phyloP scores from a whole-genome alignment of 768 basidiomycete species.

The Collybiopsis luxurians region DNA sequence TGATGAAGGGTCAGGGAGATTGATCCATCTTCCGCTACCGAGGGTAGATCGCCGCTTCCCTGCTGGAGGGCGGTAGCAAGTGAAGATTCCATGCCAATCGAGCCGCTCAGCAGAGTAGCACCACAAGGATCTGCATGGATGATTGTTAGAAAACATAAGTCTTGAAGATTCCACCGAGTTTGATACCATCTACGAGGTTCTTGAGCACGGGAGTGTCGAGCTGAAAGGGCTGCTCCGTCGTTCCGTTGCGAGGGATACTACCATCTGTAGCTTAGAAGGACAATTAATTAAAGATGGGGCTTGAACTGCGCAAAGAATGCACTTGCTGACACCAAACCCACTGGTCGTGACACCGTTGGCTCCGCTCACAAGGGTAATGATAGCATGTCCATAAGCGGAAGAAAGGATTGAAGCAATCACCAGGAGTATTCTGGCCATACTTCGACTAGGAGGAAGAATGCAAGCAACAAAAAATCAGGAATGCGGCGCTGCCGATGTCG shows the following conservation, averaged over 20 bases:
- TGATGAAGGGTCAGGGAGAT: slow-evolving; percentile 23
- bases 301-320: background rate
- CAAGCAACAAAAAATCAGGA: background rate
- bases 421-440: slow-evolving; percentile 15
- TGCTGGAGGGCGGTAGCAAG: slow-evolving; percentile 13
- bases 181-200: slow-evolving; percentile 15
- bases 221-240: slow-evolving; percentile 24
- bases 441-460: background rate
- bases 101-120: slow-evolving; percentile 20
- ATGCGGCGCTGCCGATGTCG: slow-evolving; percentile 1
- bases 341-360: slow-evolving; percentile 23
- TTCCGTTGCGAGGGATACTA: slow-evolving; percentile 20
- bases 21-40: slow-evolving; percentile 19
- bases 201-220: slow-evolving; percentile 21
- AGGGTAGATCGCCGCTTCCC: slow-evolving; percentile 19
- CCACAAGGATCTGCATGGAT: slow-evolving; percentile 17
- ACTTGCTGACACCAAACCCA: slow-evolving; percentile 22
- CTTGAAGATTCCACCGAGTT: background rate
- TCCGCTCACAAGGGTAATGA: slow-evolving; percentile 20
- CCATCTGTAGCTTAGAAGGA: slow-evolving; percentile 10
- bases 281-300: background rate
- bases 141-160: background rate
- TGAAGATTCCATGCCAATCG: slow-evolving; percentile 18
- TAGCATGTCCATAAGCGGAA: slow-evolving; percentile 21
- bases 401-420: slow-evolving; percentile 12